Evolutionary conservation across 176 grass and related monocot species (phyloP).

Genomic region (Secale cereale): DNA sequence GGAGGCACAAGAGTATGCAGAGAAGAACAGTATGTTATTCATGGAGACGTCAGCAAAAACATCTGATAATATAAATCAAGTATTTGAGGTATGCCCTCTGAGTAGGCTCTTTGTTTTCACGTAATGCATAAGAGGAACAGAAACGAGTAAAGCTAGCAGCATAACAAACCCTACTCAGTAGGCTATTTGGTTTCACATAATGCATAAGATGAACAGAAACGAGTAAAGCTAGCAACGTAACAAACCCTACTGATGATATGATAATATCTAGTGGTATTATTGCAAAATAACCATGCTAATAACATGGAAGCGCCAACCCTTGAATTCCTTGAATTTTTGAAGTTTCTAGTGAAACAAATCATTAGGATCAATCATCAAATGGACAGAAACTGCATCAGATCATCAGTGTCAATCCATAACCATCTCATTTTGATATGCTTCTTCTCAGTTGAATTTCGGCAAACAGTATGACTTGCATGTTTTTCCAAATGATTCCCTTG

Average conservation of each 20-base stretch:
- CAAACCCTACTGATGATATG: background rate
- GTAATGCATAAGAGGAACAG: background rate
- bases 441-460: background rate
- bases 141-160: background rate
- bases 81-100: conserved; percentile 76
- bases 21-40: conserved; percentile 92
- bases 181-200: background rate
- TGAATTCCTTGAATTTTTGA: background rate
- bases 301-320: background rate
- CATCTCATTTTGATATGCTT: background rate
- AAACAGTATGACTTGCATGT: background rate
- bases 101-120: background rate
- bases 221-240: background rate
- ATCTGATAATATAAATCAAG: conserved; percentile 90
- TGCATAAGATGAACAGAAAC: background rate
- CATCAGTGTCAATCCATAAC: background rate
- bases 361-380: background rate
- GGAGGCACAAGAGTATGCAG: conserved; percentile 86
- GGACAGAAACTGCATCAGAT: background rate
- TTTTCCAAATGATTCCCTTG: background rate
- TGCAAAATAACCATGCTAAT: background rate
- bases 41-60: conserved; percentile 98
- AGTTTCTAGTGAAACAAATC: background rate
- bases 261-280: background rate
- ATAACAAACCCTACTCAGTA: background rate